These are phyloP conservation scores for Talaromyces verruculosus DNA, from an alignment of 2,329 filamentous ascomycete species.

Conservation along the genomic window DNA sequence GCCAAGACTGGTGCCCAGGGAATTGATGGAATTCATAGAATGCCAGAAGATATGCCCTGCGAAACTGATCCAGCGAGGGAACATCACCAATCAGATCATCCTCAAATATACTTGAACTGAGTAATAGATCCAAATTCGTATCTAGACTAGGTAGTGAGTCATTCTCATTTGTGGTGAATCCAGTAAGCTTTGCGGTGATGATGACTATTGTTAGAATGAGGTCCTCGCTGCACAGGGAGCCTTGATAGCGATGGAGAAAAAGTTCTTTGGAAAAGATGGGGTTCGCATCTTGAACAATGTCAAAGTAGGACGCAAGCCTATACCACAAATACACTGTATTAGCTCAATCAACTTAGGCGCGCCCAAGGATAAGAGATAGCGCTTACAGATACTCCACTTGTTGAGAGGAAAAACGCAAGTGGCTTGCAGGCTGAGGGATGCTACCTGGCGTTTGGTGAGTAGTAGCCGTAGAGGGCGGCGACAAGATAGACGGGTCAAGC, in stretches of 20 bases:
- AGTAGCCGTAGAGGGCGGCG: background rate
- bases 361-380: background rate
- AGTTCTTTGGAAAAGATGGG: background rate
- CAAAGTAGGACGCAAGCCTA: background rate
- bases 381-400: background rate
- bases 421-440: background rate
- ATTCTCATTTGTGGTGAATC: background rate
- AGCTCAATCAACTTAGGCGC: background rate
- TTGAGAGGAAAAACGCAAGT: background rate
- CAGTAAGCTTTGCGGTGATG: background rate
- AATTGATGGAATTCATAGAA: conserved; percentile 42
- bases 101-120: background rate
- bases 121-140: background rate
- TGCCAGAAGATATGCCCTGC: conserved; percentile 37
- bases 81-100: background rate
- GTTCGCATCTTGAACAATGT: background rate
- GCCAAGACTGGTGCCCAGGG: conserved; percentile 36
- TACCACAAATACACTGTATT: background rate
- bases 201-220: background rate
- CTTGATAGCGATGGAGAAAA: background rate
- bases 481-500: background rate
- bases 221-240: background rate
- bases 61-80: conserved; percentile 31
- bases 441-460: background rate
- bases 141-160: background rate